Evolutionary conservation across 495 filamentous ascomycete genomes (phyloP), one percentile per base, ranked within the genome.

Genomic region (Xylaria intraflava): DNA sequence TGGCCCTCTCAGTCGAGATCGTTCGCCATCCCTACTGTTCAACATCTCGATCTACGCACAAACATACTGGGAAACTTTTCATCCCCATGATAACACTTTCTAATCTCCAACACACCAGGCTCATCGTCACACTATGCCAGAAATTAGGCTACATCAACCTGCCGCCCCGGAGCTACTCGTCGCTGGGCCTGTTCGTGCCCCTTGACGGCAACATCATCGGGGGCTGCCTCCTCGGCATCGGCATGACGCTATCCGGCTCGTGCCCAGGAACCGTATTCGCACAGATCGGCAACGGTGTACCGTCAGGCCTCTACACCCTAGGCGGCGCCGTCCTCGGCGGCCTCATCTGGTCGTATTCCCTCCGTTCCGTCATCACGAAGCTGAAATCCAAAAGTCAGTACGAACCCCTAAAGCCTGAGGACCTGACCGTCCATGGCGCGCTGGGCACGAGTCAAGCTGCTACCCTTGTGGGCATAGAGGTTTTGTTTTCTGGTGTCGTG

Each of bases 141-240:
- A 58, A 62, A 24, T 56, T 70, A 0, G 62, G 62, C 41, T 67
- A 65, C 36, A 51, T 73, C 19, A 44, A 57, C 30, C 51, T 72
- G 39, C 56, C 56, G 0, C 70, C 74, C 0, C 68, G 67, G 2
- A 44, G 46, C 45, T 62, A 53, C 59, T 67, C 72, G 45, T 58
- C 71, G 30, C 33, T 80, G 16, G 61, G 60, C 46, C 55, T 74
- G 46, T 70, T 78, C 57, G 55, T 60, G 3, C 49, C 52, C 11
- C 74, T 75, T 57, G 77, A 80, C 60, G 78, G 77, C 46, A 83
- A 84, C 60, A 59, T 83, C 53, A 53, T 82, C 59, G 81, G 79
- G 51, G 80, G 80, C 27, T 44, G 59, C 5, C 65, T 84, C 10
- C 62, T 82, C 31, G 80, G 81, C 36, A 46, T 70, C 1, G 80